Evolutionary conservation across 1,139 yeast genomes (phyloP).

Genomic region (Lizanozyma gosingica): DNA sequence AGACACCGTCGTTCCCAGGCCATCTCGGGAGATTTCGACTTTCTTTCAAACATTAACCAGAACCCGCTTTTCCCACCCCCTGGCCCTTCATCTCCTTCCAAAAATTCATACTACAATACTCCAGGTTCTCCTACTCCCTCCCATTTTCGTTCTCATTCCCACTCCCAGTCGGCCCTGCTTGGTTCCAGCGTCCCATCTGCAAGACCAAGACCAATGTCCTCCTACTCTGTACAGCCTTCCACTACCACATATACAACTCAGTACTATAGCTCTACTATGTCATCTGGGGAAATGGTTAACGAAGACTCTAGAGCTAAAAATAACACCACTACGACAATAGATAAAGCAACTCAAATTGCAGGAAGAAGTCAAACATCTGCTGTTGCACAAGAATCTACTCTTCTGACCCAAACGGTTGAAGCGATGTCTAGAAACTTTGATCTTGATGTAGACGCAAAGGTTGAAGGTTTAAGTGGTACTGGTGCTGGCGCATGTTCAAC

Average conservation of each 20-base stretch:
- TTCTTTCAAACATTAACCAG: slow-evolving; percentile 7
- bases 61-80: slow-evolving; percentile 2
- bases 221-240: background rate
- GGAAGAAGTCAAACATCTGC: background rate
- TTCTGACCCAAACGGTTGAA: background rate
- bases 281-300: too few species aligned
- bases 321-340: too few species aligned
- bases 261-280: too few species aligned
- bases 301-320: background rate
- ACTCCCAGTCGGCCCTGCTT: background rate
- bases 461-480: background rate
- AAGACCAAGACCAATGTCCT: background rate
- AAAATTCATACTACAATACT: background rate
- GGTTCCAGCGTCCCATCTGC: background rate
- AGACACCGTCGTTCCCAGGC: slow-evolving; percentile 66
- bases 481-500: too few species aligned
- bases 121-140: background rate
- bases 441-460: background rate
- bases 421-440: background rate
- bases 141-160: background rate
- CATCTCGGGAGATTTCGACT: slow-evolving; percentile 64
- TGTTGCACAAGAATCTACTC: background rate
- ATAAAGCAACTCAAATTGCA: too few species aligned
- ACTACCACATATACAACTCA: background rate
- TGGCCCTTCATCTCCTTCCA: background rate